A percentile compares a stretch with the other conserved stretches of the same genome.
phyloP scores from a whole-genome alignment of 2,329 filamentous ascomycete genomes.

The Alternaria panax region DNA sequence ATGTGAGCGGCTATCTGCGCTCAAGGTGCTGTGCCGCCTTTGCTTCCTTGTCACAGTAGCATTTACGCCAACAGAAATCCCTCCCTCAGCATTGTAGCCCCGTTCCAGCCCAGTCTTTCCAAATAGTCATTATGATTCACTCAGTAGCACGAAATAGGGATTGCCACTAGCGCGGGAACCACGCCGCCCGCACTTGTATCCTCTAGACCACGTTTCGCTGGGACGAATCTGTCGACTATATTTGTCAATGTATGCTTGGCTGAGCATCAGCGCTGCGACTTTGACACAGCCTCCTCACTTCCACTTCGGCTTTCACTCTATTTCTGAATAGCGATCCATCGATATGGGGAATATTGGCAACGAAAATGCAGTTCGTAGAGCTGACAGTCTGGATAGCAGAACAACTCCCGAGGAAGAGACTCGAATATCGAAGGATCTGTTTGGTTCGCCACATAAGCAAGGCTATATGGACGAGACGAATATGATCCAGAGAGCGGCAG shows the following conservation, averaged over 20 bases:
- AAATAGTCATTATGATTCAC: not conserved
- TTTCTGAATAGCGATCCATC: not conserved
- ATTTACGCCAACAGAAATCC: not conserved
- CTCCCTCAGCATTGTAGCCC: not conserved
- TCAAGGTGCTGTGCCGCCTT: not conserved
- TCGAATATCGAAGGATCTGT: conserved; percentile 47
- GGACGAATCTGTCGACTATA: not conserved
- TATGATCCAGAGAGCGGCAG: conserved; percentile 43
- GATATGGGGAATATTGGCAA: conserved; percentile 35
- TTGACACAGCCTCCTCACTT: not conserved
- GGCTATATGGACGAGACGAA: conserved; percentile 26
- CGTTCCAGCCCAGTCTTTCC: not conserved
- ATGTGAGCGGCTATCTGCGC: conserved; percentile 9
- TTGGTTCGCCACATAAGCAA: conserved; percentile 38
- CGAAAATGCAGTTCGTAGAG: conserved; percentile 35
- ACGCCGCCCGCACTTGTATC: not conserved
- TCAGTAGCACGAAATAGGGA: not conserved
- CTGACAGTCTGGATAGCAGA: conserved; percentile 38
- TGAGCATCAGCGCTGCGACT: not conserved
- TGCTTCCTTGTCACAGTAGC: not conserved
- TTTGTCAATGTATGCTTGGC: not conserved
- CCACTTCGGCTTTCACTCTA: not conserved
- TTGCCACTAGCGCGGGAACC: conserved; percentile 3
- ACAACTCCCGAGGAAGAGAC: conserved; percentile 23
- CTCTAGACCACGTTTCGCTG: not conserved